Base-by-base conservation (phyloP, 306 rosid genomes). In the Prunus kanzakura region DNA sequence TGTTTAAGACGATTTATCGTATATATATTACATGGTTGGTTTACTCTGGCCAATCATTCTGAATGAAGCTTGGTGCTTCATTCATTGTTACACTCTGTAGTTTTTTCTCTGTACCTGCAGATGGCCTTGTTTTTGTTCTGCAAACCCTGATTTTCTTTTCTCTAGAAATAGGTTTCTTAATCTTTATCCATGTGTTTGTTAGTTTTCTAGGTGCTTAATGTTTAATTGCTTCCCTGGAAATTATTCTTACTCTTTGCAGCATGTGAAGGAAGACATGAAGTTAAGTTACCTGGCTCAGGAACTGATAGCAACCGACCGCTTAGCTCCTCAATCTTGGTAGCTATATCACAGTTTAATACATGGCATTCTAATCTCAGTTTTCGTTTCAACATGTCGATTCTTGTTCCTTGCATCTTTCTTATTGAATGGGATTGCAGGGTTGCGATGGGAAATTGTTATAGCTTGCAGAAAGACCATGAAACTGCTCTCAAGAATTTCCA, bases 181-280 rank as follows among this genome's bases (percentile, higher is more conserved):
- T 71, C n/a, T 70, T n/a, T 8, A 7, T 38, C 38, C 8, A 7
- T 32, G 20, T 6, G 2, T 55, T 2, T 32, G 20, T 71, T 20
- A 20, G 76, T 56, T 23, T 41, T 51, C 69, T 51, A 38, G 51
- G 52, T 38, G 47, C 20, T n/a, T 50, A 54, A 68, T 8, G 71
- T 57, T 77, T 35, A 30, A 62, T 65, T 74, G 73, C 78, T 79
- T 85, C 41, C 30, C 79, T 80, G 75, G 75, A 72, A 35, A 51
- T 80, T 72, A 78, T 64, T 67, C 32, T 64, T 61, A 67, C 62
- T 75, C 65, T 83, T 67, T 91, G 91, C 92, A 96, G 99, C 99
- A 91, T 90, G 81, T 96, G 80, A 91, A 93, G 91, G 99, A 96
- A 84, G 99, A 96, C 79, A 96, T 96, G 99, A 96, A 89, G 85